These are phyloP conservation scores for Phytophthora constricta DNA, from an alignment of 352 stramenopile species.

Conservation along the genomic window DNA sequence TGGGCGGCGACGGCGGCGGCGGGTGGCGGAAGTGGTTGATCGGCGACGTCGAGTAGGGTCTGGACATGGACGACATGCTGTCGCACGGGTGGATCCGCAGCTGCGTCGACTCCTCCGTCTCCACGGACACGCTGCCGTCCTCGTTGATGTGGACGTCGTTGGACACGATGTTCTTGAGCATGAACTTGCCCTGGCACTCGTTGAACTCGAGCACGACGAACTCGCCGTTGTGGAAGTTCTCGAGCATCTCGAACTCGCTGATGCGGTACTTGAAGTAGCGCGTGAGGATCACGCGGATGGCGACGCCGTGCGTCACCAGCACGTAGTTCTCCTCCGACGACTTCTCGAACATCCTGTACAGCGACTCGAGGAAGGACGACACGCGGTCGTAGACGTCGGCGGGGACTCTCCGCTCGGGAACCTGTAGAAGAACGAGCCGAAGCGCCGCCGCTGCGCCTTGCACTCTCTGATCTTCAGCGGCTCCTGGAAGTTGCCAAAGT, in stretches of 20 bases:
- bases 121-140: slow-evolving; percentile 47
- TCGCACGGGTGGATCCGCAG: slow-evolving; percentile 61
- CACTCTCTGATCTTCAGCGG: slow-evolving; percentile 82
- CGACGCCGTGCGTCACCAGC: slow-evolving; percentile 87
- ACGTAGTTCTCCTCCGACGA: slow-evolving; percentile 83
- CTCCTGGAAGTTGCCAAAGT: slow-evolving; percentile 93
- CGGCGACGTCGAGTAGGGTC: slow-evolving; percentile 66
- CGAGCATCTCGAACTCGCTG: slow-evolving; percentile 81
- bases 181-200: slow-evolving; percentile 61
- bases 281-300: slow-evolving; percentile 89
- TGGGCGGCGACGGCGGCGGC: slow-evolving; percentile 45
- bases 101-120: slow-evolving; percentile 55
- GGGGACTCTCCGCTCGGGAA: slow-evolving; percentile 88
- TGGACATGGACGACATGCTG: slow-evolving; percentile 47
- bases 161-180: slow-evolving; percentile 69
- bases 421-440: slow-evolving; percentile 90
- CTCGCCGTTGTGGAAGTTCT: slow-evolving; percentile 89
- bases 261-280: slow-evolving; percentile 91
- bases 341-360: slow-evolving; percentile 88
- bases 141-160: slow-evolving; percentile 61
- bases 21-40: slow-evolving; percentile 71
- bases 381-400: slow-evolving; percentile 91
- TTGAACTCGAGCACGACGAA: slow-evolving; percentile 84
- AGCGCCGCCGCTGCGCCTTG: slow-evolving; percentile 76
- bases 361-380: slow-evolving; percentile 88